Percentiles rank a stretch among this genome's conserved stretches.
Evolutionary conservation across 75 land plant species (phyloP).

Genomic region (Selaginella moellendorffii): DNA sequence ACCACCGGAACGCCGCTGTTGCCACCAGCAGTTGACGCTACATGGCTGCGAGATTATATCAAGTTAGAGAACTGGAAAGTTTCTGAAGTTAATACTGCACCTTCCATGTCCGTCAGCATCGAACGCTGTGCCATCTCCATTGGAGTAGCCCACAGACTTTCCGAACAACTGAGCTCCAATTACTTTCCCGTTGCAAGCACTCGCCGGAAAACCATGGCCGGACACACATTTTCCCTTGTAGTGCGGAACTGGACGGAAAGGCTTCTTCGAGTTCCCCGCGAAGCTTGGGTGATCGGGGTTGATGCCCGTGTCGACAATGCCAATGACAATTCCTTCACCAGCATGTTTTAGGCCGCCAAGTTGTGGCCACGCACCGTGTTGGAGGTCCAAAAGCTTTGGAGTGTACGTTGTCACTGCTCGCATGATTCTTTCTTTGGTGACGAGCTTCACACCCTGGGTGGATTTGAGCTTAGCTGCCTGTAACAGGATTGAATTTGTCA

Average conservation of each 20-base stretch:
- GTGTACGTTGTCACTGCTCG: too few relatives aligned
- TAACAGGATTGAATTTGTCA: too few relatives aligned
- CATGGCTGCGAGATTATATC: slow-evolving; percentile 12
- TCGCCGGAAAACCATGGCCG: slow-evolving; percentile 30
- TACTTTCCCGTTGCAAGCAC: slow-evolving; percentile 20
- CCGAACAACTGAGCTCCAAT: slow-evolving; percentile 17
- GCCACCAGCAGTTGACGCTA: slow-evolving; percentile 16
- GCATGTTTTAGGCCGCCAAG: slow-evolving; percentile 15
- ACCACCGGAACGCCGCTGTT: slow-evolving; percentile 15
- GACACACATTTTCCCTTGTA: slow-evolving; percentile 21
- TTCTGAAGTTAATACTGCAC: slow-evolving; percentile 5
- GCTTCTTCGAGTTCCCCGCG: slow-evolving; percentile 13
- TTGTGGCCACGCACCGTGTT: slow-evolving; percentile 11
- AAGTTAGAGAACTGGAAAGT: background rate
- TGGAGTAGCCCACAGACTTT: slow-evolving; percentile 11
- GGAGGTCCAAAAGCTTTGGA: background rate
- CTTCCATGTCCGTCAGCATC: slow-evolving; percentile 24
- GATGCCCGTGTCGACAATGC: slow-evolving; percentile 27
- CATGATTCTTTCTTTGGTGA: too few relatives aligned
- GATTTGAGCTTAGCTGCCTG: too few relatives aligned
- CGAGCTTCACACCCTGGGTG: too few relatives aligned
- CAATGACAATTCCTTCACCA: slow-evolving; percentile 52
- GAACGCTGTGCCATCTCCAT: slow-evolving; percentile 17
- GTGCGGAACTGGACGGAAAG: slow-evolving; percentile 3
- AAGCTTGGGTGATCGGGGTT: slow-evolving; percentile 21